Percentiles rank a stretch among this genome's conserved stretches.
Evolutionary conservation across 2,329 filamentous ascomycete species (phyloP).

Genomic region (Rugonectria rugulosa): DNA sequence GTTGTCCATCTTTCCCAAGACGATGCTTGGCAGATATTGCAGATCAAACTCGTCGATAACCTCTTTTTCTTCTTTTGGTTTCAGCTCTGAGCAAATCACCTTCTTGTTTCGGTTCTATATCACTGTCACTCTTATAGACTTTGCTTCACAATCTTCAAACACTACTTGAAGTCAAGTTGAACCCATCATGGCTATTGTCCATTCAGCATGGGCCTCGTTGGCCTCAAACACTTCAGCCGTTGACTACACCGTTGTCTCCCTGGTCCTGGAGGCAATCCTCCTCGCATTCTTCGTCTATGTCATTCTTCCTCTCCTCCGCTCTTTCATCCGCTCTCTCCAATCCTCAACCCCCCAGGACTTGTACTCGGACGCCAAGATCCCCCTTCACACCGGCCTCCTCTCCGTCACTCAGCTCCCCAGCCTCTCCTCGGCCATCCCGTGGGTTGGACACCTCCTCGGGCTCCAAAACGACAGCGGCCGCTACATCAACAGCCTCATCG

Average conservation of each 20-base stretch:
- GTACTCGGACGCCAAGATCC: constrained; percentile 19
- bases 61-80: neutral
- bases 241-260: constrained; percentile 10
- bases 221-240: constrained; percentile 5
- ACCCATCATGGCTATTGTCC: constrained; percentile 7
- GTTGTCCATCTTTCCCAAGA: constrained; percentile 6
- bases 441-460: constrained; percentile 36
- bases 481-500: constrained; percentile 38
- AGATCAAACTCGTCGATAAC: constrained; percentile 1
- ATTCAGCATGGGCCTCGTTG: constrained; percentile 9
- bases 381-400: constrained; percentile 6
- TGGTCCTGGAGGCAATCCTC: constrained; percentile 22
- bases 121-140: neutral
- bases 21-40: constrained; percentile 8
- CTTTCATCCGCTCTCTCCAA: constrained; percentile 1
- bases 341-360: constrained; percentile 10
- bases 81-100: neutral
- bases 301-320: constrained; percentile 15
- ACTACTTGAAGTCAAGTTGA: neutral
- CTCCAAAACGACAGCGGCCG: constrained; percentile 36
- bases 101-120: neutral
- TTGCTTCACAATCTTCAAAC: neutral
- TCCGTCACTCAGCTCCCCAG: constrained; percentile 33
- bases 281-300: constrained; percentile 15
- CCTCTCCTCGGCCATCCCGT: constrained; percentile 32